A percentile compares a stretch with the other conserved stretches of the same genome.
Conservation (phyloP, 2,329 filamentous ascomycete genomes). For the Penicillium brasilianum region DNA sequence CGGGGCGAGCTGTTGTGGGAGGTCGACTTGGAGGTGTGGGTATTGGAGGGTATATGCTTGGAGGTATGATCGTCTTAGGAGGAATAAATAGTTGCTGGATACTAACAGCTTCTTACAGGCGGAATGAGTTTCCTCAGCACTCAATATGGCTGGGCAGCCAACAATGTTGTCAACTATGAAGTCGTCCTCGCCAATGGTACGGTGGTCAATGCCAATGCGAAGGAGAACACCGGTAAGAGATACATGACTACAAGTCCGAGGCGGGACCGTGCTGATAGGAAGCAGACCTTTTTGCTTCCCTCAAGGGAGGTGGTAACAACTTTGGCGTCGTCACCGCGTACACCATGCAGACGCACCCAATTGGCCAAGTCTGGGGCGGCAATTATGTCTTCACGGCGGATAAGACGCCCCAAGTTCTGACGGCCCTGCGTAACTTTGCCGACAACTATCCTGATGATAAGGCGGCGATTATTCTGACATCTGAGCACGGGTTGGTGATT, state of each 20-base stretch:
- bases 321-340: constrained; percentile 52
- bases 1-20: constrained; percentile 46
- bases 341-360: constrained; percentile 40
- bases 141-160: constrained; percentile 56
- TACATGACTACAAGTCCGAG: not conserved
- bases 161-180: constrained; percentile 54
- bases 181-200: constrained; percentile 55
- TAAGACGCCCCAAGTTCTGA: constrained; percentile 42
- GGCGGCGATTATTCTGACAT: constrained; percentile 64
- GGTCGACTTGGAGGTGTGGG: constrained; percentile 57
- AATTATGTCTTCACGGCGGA: constrained; percentile 48
- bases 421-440: constrained; percentile 42
- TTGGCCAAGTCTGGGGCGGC: constrained; percentile 54
- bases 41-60: constrained; percentile 54
- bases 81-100: not conserved
- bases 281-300: constrained; percentile 47
- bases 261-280: constrained; percentile 1
- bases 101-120: constrained; percentile 28
- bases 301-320: constrained; percentile 52
- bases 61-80: constrained; percentile 37
- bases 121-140: constrained; percentile 57
- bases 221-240: constrained; percentile 38
- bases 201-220: constrained; percentile 48
- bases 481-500: constrained; percentile 53
- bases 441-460: constrained; percentile 62